Evolutionary conservation across 2,329 filamentous ascomycete species (phyloP).

Genomic region (Pochonia chlamydosporia): DNA sequence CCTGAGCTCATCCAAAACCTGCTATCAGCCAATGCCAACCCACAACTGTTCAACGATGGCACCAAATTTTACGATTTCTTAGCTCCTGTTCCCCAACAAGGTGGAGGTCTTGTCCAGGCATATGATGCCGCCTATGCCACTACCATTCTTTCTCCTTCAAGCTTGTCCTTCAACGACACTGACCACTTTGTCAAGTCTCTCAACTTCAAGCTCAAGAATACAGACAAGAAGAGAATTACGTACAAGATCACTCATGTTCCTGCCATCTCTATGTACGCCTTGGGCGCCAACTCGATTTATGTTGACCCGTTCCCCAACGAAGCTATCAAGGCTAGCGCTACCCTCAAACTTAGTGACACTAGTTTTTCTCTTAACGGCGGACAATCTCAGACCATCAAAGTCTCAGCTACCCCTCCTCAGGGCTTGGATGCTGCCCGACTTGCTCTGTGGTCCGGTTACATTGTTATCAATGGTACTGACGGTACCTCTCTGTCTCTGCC

Average conservation of each 20-base stretch:
- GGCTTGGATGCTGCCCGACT: conserved; percentile 8
- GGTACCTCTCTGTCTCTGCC: conserved; percentile 31
- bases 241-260: conserved; percentile 47
- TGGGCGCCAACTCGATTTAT: conserved; percentile 24
- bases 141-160: conserved; percentile 47
- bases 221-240: conserved; percentile 38
- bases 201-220: conserved; percentile 52
- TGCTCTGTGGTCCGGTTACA: conserved; percentile 12
- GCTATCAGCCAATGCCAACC: conserved; percentile 43
- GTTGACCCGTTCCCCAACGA: conserved; percentile 41
- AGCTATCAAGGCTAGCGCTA: conserved; percentile 33
- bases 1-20: conserved; percentile 44
- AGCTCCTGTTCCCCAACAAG: conserved; percentile 55
- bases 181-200: conserved; percentile 44
- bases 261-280: conserved; percentile 49
- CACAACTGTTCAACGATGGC: conserved; percentile 43
- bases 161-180: conserved; percentile 59
- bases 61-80: conserved; percentile 29
- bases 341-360: conserved; percentile 11
- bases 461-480: conserved; percentile 28
- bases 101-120: conserved; percentile 54
- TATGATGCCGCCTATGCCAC: conserved; percentile 51
- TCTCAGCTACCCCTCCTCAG: conserved; percentile 6
- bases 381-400: conserved; percentile 7
- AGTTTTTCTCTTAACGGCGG: conserved; percentile 5